Base-by-base conservation (phyloP, 257 asterid species). In the Nicotiana knightiana region DNA sequence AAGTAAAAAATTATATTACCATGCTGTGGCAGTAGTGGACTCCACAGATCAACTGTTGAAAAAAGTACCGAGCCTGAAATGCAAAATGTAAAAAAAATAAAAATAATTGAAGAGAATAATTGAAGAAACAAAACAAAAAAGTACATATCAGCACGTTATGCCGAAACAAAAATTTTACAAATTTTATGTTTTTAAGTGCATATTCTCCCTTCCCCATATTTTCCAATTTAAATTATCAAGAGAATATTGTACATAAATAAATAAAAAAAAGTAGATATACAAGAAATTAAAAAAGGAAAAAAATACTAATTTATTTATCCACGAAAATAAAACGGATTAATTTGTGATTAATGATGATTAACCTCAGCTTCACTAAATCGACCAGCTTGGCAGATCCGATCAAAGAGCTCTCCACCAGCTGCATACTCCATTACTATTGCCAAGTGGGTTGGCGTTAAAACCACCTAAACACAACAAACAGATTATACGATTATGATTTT, bases 1-100 rank as follows among this genome's bases (percentile, higher is more conserved):
- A 53, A 53, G 58, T 0, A 53, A 53, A 21, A 53, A 53, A 53
- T 3, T 1, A 43, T 8, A 15, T 13, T 85, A 91, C 97, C 97
- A 93, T 86, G 80, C 91, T 81, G 32, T 93, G 97, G 83, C 97
- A 92, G 86, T 87, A 93, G 87, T 87, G 84, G 81, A 93, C 97
- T 84, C 97, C 97, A 87, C 91, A 91, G 68, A 93, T 91, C 64
- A 93, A 91, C 85, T 93, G 97, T 91, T 91, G 97, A 67, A 93
- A 93, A 87, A 93, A 93, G 86, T 91, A 93, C 81, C 97, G 89
- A 33, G 97, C 94, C 97, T 91, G 85, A 84, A 84, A 71, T 55
- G 35, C 17, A 59, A 62, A 7, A 32, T 32, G 1, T 21, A 2
- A 68, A 3, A 13, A 32, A 68, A 67, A n/a, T n/a, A n/a, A n/a